Percentiles rank a stretch among this genome's conserved stretches.
phyloP scores from a whole-genome alignment of 208 protist genomes.

The Leishmania martiniquensis region DNA sequence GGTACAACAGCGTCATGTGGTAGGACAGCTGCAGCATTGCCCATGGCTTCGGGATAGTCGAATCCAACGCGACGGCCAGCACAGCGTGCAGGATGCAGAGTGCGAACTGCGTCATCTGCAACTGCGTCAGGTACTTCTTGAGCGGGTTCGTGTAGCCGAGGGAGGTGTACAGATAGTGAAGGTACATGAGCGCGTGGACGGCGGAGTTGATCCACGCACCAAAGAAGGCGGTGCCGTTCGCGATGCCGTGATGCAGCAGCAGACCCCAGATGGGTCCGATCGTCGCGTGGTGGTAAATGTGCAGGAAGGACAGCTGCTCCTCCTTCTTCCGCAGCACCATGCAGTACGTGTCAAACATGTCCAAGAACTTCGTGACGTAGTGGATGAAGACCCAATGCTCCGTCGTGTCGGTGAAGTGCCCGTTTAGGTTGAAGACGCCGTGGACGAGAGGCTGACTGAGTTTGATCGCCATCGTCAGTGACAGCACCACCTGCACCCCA shows the following conservation, averaged over 20 bases:
- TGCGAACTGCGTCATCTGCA: slow-evolving; percentile 89
- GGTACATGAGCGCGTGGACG: slow-evolving; percentile 93
- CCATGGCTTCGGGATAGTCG: slow-evolving; percentile 64
- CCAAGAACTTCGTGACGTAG: slow-evolving; percentile 88
- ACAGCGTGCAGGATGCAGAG: slow-evolving; percentile 86
- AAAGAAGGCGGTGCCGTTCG: slow-evolving; percentile 88
- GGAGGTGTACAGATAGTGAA: slow-evolving; percentile 89
- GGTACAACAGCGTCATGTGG: slow-evolving; percentile 84
- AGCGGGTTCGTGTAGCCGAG: slow-evolving; percentile 87
- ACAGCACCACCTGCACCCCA: slow-evolving; percentile 72
- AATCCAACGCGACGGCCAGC: slow-evolving; percentile 60
- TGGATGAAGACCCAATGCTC: slow-evolving; percentile 91
- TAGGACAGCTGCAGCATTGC: slow-evolving; percentile 78
- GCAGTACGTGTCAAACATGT: slow-evolving; percentile 91
- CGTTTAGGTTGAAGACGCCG: slow-evolving; percentile 81
- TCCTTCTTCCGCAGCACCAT: slow-evolving; percentile 91
- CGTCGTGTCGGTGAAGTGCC: slow-evolving; percentile 58
- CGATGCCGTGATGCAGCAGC: slow-evolving; percentile 83
- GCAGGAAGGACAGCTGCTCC: slow-evolving; percentile 88
- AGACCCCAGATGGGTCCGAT: slow-evolving; percentile 90
- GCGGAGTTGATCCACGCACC: slow-evolving; percentile 90
- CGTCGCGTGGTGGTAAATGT: slow-evolving; percentile 91
- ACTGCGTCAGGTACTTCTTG: slow-evolving; percentile 83
- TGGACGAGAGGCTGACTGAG: slow-evolving; percentile 50
- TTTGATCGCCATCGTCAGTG: slow-evolving; percentile 76